Percentiles rank a stretch among this genome's conserved stretches.
phyloP scores from a whole-genome alignment of 257 asterid genomes.

The Nicotiana noctiflora region DNA sequence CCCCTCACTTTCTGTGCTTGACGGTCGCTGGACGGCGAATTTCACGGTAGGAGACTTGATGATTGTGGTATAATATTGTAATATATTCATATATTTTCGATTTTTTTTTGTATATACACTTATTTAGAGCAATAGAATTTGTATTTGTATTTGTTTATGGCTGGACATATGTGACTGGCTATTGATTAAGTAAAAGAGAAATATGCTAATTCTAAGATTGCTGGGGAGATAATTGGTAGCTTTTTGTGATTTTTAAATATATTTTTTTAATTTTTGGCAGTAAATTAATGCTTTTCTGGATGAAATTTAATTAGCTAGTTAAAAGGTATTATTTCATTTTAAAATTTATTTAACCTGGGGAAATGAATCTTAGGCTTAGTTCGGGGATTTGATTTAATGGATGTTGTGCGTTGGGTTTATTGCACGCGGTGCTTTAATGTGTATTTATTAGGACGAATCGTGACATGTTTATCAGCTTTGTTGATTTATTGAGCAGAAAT shows the following conservation, averaged over 20 bases:
- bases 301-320: no score
- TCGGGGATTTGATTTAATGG: background rate
- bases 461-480: background rate
- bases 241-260: background rate
- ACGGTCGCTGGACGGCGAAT: conserved; percentile 5
- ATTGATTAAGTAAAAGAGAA: background rate
- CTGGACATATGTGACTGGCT: background rate
- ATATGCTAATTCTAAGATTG: conserved; percentile 17
- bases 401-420: background rate
- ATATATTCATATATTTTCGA: background rate
- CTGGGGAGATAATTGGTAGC: conserved; percentile 7
- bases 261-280: conserved; percentile 10
- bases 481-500: background rate
- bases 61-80: background rate
- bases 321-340: background rate
- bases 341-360: background rate
- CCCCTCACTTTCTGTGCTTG: conserved; percentile 8
- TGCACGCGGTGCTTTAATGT: background rate
- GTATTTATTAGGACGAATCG: background rate
- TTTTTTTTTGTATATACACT: background rate
- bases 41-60: background rate
- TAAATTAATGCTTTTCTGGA: conserved; percentile 17
- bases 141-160: background rate
- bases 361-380: background rate
- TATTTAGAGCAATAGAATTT: background rate